Percentiles rank a stretch among this genome's conserved stretches.
Evolutionary conservation across 345 rosid species (phyloP).

Genomic region (Hibiscus mutabilis): DNA sequence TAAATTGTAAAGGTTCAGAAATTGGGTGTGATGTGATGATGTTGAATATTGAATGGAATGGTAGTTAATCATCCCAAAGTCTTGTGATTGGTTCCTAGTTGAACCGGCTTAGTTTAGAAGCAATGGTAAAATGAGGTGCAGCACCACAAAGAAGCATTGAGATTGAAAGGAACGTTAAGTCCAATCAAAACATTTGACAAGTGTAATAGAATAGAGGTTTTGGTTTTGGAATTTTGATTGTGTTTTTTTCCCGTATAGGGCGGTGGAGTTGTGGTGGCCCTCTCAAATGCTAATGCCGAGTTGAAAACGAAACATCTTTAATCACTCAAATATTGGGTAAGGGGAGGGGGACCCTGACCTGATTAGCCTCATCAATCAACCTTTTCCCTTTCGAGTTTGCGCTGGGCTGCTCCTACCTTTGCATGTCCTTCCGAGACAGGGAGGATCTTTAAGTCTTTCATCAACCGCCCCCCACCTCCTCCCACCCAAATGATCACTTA

Average conservation of each 20-base stretch:
- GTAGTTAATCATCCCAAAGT: too few species aligned
- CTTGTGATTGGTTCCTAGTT: too few species aligned
- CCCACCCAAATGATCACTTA: too few species aligned
- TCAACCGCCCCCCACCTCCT: background rate
- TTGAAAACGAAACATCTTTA: constrained; percentile 3
- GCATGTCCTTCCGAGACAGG: constrained; percentile 13
- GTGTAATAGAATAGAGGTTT: constrained; percentile 9
- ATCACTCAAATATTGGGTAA: background rate
- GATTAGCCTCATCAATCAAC: background rate
- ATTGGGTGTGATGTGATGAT: too few species aligned
- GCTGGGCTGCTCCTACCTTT: constrained; percentile 14
- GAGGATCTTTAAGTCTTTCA: constrained; percentile 11
- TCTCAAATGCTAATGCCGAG: background rate
- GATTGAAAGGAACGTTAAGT: constrained; percentile 4
- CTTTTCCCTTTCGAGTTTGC: constrained; percentile 3
- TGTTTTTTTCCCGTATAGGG: constrained; percentile 18
- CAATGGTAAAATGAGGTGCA: background rate
- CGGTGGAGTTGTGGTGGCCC: constrained; percentile 36
- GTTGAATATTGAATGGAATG: too few species aligned
- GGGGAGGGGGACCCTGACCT: background rate
- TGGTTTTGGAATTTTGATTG: constrained; percentile 22
- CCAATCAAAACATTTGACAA: constrained; percentile 15
- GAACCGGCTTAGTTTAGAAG: too few species aligned
- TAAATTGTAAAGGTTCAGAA: too few species aligned
- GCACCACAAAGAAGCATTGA: background rate